phyloP scores from a whole-genome alignment of 129 eudicot genomes.

The Apium graveolens region DNA sequence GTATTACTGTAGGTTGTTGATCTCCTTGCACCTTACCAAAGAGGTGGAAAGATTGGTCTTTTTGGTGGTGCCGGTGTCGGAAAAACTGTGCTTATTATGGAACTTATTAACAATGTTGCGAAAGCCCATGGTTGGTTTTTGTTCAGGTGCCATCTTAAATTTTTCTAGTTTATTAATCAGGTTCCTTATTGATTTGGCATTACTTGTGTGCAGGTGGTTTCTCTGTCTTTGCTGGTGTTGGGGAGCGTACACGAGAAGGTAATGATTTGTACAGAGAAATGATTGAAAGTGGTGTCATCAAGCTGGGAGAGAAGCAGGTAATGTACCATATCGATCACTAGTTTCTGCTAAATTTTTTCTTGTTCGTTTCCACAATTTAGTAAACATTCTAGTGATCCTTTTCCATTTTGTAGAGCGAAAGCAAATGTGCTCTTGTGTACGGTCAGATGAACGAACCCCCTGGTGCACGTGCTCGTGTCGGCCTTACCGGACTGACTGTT shows the following conservation, averaged over 20 bases:
- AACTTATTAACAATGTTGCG: slow-evolving; percentile 93
- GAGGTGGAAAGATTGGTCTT: slow-evolving; percentile 96
- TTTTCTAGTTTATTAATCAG: neutral
- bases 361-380: neutral
- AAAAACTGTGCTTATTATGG: slow-evolving; percentile 97
- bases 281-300: slow-evolving; percentile 98
- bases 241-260: slow-evolving; percentile 96
- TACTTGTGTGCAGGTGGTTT: slow-evolving; percentile 64
- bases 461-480: slow-evolving; percentile 99
- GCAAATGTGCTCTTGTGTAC: slow-evolving; percentile 96
- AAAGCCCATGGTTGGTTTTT: slow-evolving; percentile 80
- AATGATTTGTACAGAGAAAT: slow-evolving; percentile 92
- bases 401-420: slow-evolving; percentile 48
- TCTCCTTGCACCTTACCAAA: slow-evolving; percentile 96
- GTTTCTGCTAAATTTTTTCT: neutral
- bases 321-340: neutral
- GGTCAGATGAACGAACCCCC: slow-evolving; percentile 99
- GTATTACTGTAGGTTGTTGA: slow-evolving; percentile 60
- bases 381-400: neutral
- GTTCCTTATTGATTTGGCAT: neutral
- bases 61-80: slow-evolving; percentile 99
- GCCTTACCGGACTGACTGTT: slow-evolving; percentile 91
- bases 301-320: slow-evolving; percentile 96
- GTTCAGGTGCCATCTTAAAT: neutral
- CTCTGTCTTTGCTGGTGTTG: slow-evolving; percentile 98